Evolutionary conservation across 108 stramenopile species (phyloP).

Genomic region (Schizochytrium sp.): DNA sequence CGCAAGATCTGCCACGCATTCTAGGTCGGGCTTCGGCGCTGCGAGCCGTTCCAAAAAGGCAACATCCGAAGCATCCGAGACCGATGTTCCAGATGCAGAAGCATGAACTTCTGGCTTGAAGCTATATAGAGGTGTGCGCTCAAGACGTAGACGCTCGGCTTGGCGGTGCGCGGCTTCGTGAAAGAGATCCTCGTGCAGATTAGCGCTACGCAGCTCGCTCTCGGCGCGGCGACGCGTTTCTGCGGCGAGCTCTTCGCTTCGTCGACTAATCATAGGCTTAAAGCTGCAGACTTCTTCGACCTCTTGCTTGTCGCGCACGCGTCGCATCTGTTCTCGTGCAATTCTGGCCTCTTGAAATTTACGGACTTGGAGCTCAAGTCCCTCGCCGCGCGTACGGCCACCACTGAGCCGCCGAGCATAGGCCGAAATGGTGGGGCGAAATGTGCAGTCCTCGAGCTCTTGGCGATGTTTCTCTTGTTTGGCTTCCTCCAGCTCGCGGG

Average conservation of each 20-base stretch:
- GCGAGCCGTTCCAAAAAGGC: background rate
- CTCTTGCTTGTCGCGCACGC: background rate
- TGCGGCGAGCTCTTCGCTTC: background rate
- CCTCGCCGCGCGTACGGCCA: background rate
- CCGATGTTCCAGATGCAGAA: no score
- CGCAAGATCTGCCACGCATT: background rate
- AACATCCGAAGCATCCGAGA: background rate
- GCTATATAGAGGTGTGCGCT: background rate
- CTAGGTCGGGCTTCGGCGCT: background rate
- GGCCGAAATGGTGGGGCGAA: background rate
- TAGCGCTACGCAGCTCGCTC: background rate
- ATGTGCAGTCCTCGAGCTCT: background rate
- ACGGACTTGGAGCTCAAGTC: background rate
- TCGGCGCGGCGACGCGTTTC: background rate
- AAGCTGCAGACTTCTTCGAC: background rate
- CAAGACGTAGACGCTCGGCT: background rate
- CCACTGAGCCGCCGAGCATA: background rate
- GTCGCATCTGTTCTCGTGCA: background rate
- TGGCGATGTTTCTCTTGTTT: background rate
- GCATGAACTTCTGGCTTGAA: background rate
- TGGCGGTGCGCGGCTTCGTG: background rate
- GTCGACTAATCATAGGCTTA: background rate
- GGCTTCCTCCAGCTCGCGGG: background rate
- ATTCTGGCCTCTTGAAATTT: background rate
- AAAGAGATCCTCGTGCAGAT: background rate